These are phyloP conservation scores for Aspergillus bombycis DNA, from an alignment of 2,329 filamentous ascomycete species.

Conservation along the genomic window DNA sequence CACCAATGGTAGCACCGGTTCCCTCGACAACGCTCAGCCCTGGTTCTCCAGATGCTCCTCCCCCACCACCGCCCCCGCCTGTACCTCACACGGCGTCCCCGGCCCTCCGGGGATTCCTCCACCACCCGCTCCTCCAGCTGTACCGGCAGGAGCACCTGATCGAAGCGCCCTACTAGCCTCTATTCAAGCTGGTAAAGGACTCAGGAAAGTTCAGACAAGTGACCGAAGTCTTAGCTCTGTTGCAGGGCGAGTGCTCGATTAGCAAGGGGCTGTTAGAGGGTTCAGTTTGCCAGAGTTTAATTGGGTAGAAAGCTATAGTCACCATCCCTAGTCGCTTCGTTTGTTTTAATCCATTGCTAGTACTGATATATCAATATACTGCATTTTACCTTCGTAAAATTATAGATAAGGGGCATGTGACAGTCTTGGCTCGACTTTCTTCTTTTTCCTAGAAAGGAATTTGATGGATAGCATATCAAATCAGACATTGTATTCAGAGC, in stretches of 20 bases:
- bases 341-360: not conserved
- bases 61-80: conserved; percentile 48
- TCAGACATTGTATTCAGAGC: not conserved
- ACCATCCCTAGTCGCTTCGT: not conserved
- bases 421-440: not conserved
- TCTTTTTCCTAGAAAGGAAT: not conserved
- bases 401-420: not conserved
- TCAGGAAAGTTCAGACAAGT: conserved; percentile 88
- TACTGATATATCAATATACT: not conserved
- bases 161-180: conserved; percentile 72
- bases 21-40: conserved; percentile 19
- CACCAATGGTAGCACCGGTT: conserved; percentile 40
- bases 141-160: conserved; percentile 41
- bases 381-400: not conserved
- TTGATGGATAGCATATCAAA: not conserved
- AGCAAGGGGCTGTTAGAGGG: not conserved
- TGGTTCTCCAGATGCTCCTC: conserved; percentile 42
- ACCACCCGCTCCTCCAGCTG: conserved; percentile 41
- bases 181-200: conserved; percentile 75
- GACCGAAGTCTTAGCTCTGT: conserved; percentile 75
- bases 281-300: not conserved
- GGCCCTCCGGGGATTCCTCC: conserved; percentile 35
- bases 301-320: not conserved
- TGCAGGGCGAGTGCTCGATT: conserved; percentile 72
- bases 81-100: conserved; percentile 41